Conservation (phyloP, 2,329 filamentous ascomycete genomes). For the Aspergillus amoenus region DNA sequence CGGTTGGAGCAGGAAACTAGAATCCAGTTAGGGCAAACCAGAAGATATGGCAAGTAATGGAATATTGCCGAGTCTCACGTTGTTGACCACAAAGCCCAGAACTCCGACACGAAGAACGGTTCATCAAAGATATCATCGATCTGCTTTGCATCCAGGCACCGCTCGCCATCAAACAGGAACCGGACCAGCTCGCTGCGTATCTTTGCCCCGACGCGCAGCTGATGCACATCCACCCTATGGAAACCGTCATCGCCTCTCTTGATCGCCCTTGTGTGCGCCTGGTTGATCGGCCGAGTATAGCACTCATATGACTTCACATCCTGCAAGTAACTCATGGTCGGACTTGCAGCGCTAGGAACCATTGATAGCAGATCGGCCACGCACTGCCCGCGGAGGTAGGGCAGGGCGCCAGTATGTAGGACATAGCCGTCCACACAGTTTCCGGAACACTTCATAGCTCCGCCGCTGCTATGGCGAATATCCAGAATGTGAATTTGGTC, state of each 20-base stretch:
- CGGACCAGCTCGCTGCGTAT: conserved; percentile 16
- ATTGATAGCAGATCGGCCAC: conserved; percentile 33
- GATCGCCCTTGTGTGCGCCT: not conserved
- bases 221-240: conserved; percentile 11
- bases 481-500: conserved; percentile 38
- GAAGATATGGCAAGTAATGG: no score
- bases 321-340: no score
- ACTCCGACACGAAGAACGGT: conserved; percentile 22
- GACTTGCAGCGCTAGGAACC: conserved; percentile 17
- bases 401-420: conserved; percentile 33
- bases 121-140: conserved; percentile 28
- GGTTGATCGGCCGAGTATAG: no score
- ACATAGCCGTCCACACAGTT: conserved; percentile 32
- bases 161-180: conserved; percentile 20
- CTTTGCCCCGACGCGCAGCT: conserved; percentile 14
- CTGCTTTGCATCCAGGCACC: conserved; percentile 25
- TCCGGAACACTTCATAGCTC: conserved; percentile 29
- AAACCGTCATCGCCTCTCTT: not conserved
- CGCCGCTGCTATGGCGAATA: conserved; percentile 28
- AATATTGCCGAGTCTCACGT: conserved; percentile 9
- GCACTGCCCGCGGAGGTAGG: conserved; percentile 35
- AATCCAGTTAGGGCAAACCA: not conserved
- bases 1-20: conserved; percentile 19
- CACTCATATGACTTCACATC: no score
- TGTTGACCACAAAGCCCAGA: conserved; percentile 27